Conservation (phyloP, 495 filamentous ascomycete genomes). For the Aspergillus panamensis region DNA sequence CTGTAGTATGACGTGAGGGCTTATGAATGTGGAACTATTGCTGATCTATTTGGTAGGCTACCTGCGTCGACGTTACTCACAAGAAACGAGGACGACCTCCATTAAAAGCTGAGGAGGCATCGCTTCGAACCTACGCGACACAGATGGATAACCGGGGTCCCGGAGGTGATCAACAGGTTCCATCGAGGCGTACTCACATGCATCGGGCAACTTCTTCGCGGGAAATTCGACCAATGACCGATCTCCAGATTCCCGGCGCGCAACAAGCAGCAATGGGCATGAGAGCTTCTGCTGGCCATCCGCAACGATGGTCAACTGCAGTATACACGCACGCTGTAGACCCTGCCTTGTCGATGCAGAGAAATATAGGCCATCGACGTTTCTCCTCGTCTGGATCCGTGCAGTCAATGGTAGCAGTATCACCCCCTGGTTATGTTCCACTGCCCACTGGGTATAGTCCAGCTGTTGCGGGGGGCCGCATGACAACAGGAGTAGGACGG, state of each 20-base stretch:
- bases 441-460: conserved; percentile 33
- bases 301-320: conserved; percentile 38
- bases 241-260: conserved; percentile 34
- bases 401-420: conserved; percentile 27
- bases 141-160: conserved; percentile 30
- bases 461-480: conserved; percentile 24
- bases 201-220: conserved; percentile 43
- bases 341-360: conserved; percentile 27
- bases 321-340: conserved; percentile 38
- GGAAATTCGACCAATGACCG: conserved; percentile 45
- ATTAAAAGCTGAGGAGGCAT: conserved; percentile 73
- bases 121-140: conserved; percentile 35
- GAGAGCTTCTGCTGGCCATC: conserved; percentile 26
- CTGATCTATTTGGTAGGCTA: conserved; percentile 50
- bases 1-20: conserved; percentile 13
- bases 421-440: conserved; percentile 30
- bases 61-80: conserved; percentile 93
- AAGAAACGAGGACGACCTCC: conserved; percentile 93
- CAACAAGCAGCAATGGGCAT: conserved; percentile 24
- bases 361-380: conserved; percentile 31
- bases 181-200: conserved; percentile 29
- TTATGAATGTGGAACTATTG: background rate
- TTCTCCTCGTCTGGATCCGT: conserved; percentile 39
- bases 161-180: conserved; percentile 27
- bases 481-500: conserved; percentile 31